phyloP scores from a whole-genome alignment of 768 basidiomycete genomes.

The Lentinus tigrinus region DNA sequence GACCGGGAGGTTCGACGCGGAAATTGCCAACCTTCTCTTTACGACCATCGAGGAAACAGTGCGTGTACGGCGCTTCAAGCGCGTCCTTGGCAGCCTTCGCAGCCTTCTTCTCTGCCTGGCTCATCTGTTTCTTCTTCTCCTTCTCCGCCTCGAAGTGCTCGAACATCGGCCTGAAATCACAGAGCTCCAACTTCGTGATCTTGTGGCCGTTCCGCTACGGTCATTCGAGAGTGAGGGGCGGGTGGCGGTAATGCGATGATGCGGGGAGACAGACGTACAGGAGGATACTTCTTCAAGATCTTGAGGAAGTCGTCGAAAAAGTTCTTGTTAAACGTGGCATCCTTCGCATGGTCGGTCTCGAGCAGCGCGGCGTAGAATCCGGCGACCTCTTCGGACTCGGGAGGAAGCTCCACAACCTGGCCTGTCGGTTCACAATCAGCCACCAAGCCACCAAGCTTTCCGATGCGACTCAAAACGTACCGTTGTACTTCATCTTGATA shows the following conservation, averaged over 20 bases:
- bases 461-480: constrained; percentile 42
- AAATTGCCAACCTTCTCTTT: constrained; percentile 99
- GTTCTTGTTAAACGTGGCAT: constrained; percentile 86
- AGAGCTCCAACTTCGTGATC: constrained; percentile 73
- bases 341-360: constrained; percentile 89
- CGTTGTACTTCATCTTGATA: constrained; percentile 95
- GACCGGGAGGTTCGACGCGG: constrained; percentile 96
- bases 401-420: constrained; percentile 72
- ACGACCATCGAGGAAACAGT: constrained; percentile 89
- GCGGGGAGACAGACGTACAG: constrained; percentile 50
- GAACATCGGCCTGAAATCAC: constrained; percentile 95
- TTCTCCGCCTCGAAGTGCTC: constrained; percentile 92
- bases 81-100: constrained; percentile 83
- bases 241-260: not conserved
- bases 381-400: constrained; percentile 92
- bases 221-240: not conserved
- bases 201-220: constrained; percentile 66
- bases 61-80: constrained; percentile 79
- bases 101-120: constrained; percentile 86
- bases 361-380: constrained; percentile 93
- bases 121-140: constrained; percentile 87
- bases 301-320: constrained; percentile 91
- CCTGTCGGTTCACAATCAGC: too few relatives aligned
- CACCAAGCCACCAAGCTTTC: too few relatives aligned
- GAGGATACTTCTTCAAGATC: constrained; percentile 77